These are phyloP conservation scores for Teratosphaeriaceae sp. DNA, from an alignment of 2,329 filamentous ascomycete species.

Conservation along the genomic window DNA sequence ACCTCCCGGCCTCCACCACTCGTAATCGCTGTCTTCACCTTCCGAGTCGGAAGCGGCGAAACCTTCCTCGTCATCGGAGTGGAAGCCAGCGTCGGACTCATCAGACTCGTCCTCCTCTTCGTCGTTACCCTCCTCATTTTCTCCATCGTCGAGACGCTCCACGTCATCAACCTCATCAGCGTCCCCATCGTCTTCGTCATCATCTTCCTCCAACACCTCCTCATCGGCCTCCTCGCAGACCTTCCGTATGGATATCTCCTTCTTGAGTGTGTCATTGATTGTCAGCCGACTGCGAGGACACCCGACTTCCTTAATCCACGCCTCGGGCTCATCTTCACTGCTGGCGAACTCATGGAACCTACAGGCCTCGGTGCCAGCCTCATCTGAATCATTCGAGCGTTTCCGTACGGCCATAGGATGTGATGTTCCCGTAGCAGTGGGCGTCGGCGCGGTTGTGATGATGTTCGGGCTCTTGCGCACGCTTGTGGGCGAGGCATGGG, in stretches of 20 bases:
- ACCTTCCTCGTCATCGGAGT: conserved; percentile 71
- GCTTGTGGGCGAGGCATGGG: conserved; percentile 40
- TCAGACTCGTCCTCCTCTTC: conserved; percentile 25
- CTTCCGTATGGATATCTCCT: conserved; percentile 82
- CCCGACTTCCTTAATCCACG: conserved; percentile 75
- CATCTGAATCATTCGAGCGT: conserved; percentile 22
- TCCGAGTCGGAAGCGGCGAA: conserved; percentile 65
- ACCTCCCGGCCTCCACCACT: conserved; percentile 59
- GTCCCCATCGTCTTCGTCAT: conserved; percentile 41
- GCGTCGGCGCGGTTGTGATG: conserved; percentile 9
- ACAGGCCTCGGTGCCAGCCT: conserved; percentile 48
- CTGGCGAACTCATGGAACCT: conserved; percentile 89
- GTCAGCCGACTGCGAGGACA: conserved; percentile 67
- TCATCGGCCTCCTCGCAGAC: conserved; percentile 86
- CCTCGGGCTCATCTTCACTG: conserved; percentile 72
- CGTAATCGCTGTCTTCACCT: conserved; percentile 60
- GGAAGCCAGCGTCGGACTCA: conserved; percentile 59
- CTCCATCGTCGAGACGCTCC: too few relatives aligned
- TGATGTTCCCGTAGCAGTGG: conserved; percentile 3
- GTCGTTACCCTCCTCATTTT: conserved; percentile 39
- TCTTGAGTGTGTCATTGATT: conserved; percentile 79
- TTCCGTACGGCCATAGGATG: conserved; percentile 27
- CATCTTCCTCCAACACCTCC: too few relatives aligned
- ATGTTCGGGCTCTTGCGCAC: conserved; percentile 32
- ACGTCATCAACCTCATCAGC: conserved; percentile 28